phyloP scores from a whole-genome alignment of 169 alveolate genomes.

The Plasmodium billcollinsi region DNA sequence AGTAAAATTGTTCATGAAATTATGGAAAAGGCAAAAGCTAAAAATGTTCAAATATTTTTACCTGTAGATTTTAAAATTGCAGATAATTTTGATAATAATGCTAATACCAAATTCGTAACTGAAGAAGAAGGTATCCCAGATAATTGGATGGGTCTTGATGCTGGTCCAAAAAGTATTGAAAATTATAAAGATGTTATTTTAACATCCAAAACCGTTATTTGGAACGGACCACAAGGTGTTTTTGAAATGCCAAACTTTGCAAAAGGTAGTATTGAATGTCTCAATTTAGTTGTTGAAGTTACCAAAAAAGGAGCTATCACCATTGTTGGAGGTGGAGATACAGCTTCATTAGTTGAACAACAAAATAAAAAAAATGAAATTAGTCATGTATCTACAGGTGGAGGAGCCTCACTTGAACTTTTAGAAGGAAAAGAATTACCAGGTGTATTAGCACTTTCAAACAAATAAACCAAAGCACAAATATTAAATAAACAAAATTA shows the following conservation, averaged over 20 bases:
- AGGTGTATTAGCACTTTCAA: conserved; percentile 94
- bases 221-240: conserved; percentile 98
- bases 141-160: conserved; percentile 98
- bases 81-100: conserved; percentile 92
- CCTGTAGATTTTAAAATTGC: conserved; percentile 96
- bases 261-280: conserved; percentile 91
- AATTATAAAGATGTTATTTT: conserved; percentile 86
- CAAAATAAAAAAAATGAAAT: conserved; percentile 89
- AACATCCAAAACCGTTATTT: conserved; percentile 93
- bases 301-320: conserved; percentile 94
- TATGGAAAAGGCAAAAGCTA: conserved; percentile 93
- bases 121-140: conserved; percentile 94
- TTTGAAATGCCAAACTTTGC: conserved; percentile 94
- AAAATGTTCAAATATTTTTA: conserved; percentile 93
- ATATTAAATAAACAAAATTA: too few relatives aligned
- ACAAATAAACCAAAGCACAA: conserved; percentile 13
- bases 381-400: conserved; percentile 99
- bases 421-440: conserved; percentile 98
- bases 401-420: conserved; percentile 98
- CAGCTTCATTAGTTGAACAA: conserved; percentile 93
- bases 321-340: conserved; percentile 97
- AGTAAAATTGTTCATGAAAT: conserved; percentile 95
- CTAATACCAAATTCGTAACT: conserved; percentile 87
- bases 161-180: conserved; percentile 95
- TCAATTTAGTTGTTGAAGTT: conserved; percentile 92